These are phyloP conservation scores for Arthroderma sp. DNA, from an alignment of 2,329 filamentous ascomycete genomes.

Conservation along the genomic window DNA sequence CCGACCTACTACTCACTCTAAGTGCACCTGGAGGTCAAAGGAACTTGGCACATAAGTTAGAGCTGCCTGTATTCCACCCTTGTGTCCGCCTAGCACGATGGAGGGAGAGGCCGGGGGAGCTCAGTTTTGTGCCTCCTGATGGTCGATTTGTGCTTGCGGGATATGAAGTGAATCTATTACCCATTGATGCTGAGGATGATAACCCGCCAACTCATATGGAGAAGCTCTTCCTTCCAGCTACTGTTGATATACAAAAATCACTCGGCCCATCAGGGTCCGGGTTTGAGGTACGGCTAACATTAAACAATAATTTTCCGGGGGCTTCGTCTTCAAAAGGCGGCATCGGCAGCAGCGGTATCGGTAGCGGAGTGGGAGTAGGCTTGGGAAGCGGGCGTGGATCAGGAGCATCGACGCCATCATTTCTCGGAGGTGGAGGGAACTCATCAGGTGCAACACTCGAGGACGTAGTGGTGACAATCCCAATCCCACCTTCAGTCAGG, in stretches of 20 bases:
- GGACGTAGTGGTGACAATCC: conserved; percentile 64
- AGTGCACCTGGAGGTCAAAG: conserved; percentile 70
- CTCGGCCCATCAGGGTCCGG: conserved; percentile 64
- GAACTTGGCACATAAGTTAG: conserved; percentile 59
- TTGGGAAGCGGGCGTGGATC: conserved; percentile 27
- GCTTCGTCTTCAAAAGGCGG: conserved; percentile 25
- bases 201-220: conserved; percentile 41
- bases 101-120: conserved; percentile 74
- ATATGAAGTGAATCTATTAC: conserved; percentile 85
- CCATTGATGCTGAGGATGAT: conserved; percentile 48
- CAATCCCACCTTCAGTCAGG: conserved; percentile 63
- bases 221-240: conserved; percentile 67
- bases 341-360: conserved; percentile 17
- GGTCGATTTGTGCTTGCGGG: conserved; percentile 85
- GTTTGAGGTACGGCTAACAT: conserved; percentile 71
- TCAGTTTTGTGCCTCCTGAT: conserved; percentile 94
- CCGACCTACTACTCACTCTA: conserved; percentile 72
- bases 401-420: conserved; percentile 36
- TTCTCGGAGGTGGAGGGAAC: conserved; percentile 39
- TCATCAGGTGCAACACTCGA: conserved; percentile 54
- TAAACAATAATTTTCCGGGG: conserved; percentile 53
- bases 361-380: conserved; percentile 1
- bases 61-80: conserved; percentile 88
- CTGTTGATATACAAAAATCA: conserved; percentile 66
- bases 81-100: conserved; percentile 84